phyloP scores from a whole-genome alignment of 2,329 filamentous ascomycete species.

The Phialophora chinensis region DNA sequence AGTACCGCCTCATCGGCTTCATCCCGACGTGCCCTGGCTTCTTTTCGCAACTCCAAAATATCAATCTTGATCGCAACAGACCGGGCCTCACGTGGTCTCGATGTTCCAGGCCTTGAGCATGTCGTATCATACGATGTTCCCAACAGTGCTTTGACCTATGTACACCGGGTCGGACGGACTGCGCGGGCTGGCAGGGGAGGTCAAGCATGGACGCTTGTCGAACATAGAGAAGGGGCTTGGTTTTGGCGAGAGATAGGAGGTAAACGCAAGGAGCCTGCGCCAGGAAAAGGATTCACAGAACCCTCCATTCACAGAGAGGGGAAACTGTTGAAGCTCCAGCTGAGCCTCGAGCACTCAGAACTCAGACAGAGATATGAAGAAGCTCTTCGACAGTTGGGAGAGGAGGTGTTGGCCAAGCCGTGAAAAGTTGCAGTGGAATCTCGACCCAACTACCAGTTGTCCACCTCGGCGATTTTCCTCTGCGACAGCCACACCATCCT shows the following conservation, averaged over 20 bases:
- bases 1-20: slow-evolving; percentile 37
- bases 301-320: slow-evolving; percentile 23
- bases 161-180: slow-evolving; percentile 93
- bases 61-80: slow-evolving; percentile 95
- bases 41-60: slow-evolving; percentile 87
- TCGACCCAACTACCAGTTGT: neutral
- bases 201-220: slow-evolving; percentile 82
- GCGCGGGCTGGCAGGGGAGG: slow-evolving; percentile 86
- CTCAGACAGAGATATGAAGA: slow-evolving; percentile 34
- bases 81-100: slow-evolving; percentile 89
- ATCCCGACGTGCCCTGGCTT: slow-evolving; percentile 75
- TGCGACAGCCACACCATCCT: neutral
- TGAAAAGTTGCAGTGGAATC: neutral
- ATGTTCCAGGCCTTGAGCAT: slow-evolving; percentile 88
- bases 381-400: slow-evolving; percentile 36
- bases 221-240: slow-evolving; percentile 83
- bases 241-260: slow-evolving; percentile 82
- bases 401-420: slow-evolving; percentile 27
- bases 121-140: slow-evolving; percentile 97
- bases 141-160: slow-evolving; percentile 92
- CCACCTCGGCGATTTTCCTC: neutral
- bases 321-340: slow-evolving; percentile 25
- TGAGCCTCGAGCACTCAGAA: slow-evolving; percentile 26
- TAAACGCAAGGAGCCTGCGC: slow-evolving; percentile 43
- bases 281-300: slow-evolving; percentile 8